Evolutionary conservation across 1,284 basidiomycete genomes (phyloP), one percentile per base, ranked within the genome.

Genomic region (Xanthoconium separans): DNA sequence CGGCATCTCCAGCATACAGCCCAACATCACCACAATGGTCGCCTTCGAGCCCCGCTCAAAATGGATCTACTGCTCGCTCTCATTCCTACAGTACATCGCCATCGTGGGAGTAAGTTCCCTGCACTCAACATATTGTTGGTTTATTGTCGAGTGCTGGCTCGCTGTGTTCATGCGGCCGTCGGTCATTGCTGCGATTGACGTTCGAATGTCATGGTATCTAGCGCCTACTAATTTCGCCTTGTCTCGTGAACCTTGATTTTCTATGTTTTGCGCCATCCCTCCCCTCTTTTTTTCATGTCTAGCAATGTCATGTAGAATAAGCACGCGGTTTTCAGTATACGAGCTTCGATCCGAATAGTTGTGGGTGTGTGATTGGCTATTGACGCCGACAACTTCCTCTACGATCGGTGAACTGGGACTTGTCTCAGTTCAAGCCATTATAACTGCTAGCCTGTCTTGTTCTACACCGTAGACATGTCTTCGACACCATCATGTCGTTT

Each of bases 1-100:
- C 89, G n/a, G 85, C 88, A 11, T 91, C 89, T 31, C 89, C 89
- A 37, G 87, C 86, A 20, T 92, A 91, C 69, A 90, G 88, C 62
- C 89, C 89, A 36, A 87, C 89, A 1, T 92, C 89, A 12, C 89
- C 89, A 27, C 77, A 80, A 46, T 91, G 87, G 86, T 88, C 87
- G n/a, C 88, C 87, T 11, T 82, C 86, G 34, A 91, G 88, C 59
- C 87, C 89, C n/a, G 75, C 82, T 22, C 86, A 83, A 66, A 80
- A 82, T 36, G 77, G 77, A 50, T 72, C 70, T 43, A 22, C 68
- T 37, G 48, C 61, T 36, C 75, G 75, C 50, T 65, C 65, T 50
- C 73, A 77, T 54, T 71, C 77, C 4, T 82, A 83, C 68, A 76
- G 70, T 57, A 73, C 77, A 12, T 81, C 78, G n/a, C 81, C 80